Evolutionary conservation across 1,139 yeast genomes (phyloP), one percentile per base, ranked within the genome.

Genomic region (Suhomyces choctaworum): DNA sequence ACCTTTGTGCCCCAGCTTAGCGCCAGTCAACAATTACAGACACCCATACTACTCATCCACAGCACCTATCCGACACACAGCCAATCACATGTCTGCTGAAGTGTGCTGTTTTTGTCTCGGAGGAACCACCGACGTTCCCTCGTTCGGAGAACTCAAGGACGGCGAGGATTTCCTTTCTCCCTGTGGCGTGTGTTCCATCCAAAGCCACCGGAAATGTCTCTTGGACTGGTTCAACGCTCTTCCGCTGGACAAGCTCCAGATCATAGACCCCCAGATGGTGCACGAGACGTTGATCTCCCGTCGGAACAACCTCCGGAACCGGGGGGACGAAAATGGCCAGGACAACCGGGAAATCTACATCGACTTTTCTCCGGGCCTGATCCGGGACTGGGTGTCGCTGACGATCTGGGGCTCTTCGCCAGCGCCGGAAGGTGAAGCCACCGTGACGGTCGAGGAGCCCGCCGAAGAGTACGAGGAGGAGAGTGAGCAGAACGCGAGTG

Each of bases 41-140:
- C 7, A 7, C 21, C 21, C 21, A 7, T 19, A n/a, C n/a, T n/a
- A n/a, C n/a, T n/a, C n/a, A n/a, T n/a, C n/a, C n/a, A n/a, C n/a
- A n/a, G n/a, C n/a, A n/a, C n/a, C n/a, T n/a, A n/a, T n/a, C n/a
- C n/a, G n/a, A n/a, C n/a, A n/a, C n/a, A n/a, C n/a, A n/a, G n/a
- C n/a, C n/a, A n/a, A n/a, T 16, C n/a, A 16, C 19, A 32, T 27
- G 31, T 22, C 37, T 10, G 32, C 40, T 16, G 26, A 26, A n/a
- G 41, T 56, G 6, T 70, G 76, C 42, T 60, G 68, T 35, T 64
- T 70, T 40, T 70, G 76, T 40, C 56, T 70, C 6, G 75, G 75
- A 3, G 70, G 60, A 14, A 54, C 48, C 25, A 50, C 59, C 7
- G 76, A 70, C 25, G 47, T 66, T 5, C 76, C 76, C 2, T 68